Evolutionary conservation across 2,329 filamentous ascomycete species (phyloP).

Genomic region (Claviceps citrina): DNA sequence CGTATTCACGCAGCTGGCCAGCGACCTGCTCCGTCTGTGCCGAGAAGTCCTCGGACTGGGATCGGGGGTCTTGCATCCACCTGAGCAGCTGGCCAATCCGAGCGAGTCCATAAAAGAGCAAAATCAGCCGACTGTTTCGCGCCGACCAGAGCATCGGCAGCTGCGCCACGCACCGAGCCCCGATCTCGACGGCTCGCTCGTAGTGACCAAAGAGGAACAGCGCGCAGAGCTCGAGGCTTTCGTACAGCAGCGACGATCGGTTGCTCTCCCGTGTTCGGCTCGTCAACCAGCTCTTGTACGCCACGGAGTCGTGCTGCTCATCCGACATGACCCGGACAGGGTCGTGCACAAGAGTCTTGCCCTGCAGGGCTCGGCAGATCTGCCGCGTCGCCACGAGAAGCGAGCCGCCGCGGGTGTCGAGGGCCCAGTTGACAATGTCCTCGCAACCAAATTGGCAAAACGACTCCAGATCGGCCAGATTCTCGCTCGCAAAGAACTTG

Average conservation of each 20-base stretch:
- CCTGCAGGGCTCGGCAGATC: slow-evolving; percentile 53
- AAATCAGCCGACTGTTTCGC: slow-evolving; percentile 39
- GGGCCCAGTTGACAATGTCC: slow-evolving; percentile 57
- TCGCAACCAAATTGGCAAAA: slow-evolving; percentile 59
- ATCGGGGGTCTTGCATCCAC: slow-evolving; percentile 32
- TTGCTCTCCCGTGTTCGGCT: slow-evolving; percentile 41
- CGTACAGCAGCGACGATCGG: slow-evolving; percentile 51
- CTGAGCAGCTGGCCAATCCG: slow-evolving; percentile 36
- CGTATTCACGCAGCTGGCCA: slow-evolving; percentile 36
- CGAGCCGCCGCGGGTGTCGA: slow-evolving; percentile 55
- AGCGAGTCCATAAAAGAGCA: slow-evolving; percentile 46
- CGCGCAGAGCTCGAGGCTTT: slow-evolving; percentile 48
- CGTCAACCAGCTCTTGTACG: slow-evolving; percentile 44
- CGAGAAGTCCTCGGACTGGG: slow-evolving; percentile 26
- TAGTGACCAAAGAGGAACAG: slow-evolving; percentile 50
- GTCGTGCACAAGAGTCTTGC: slow-evolving; percentile 45
- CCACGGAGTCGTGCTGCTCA: slow-evolving; percentile 42
- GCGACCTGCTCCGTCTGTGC: slow-evolving; percentile 33
- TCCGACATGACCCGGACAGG: slow-evolving; percentile 49
- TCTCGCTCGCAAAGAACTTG: slow-evolving; percentile 55
- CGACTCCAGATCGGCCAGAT: slow-evolving; percentile 51
- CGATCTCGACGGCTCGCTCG: slow-evolving; percentile 41
- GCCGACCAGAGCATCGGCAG: slow-evolving; percentile 41
- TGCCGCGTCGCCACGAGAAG: slow-evolving; percentile 53
- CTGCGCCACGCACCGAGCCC: slow-evolving; percentile 32